Percentiles rank a stretch among this genome's conserved stretches.
These are phyloP conservation scores for Apiotrichum siamense DNA, from an alignment of 1,284 basidiomycete species.

Conservation along the genomic window DNA sequence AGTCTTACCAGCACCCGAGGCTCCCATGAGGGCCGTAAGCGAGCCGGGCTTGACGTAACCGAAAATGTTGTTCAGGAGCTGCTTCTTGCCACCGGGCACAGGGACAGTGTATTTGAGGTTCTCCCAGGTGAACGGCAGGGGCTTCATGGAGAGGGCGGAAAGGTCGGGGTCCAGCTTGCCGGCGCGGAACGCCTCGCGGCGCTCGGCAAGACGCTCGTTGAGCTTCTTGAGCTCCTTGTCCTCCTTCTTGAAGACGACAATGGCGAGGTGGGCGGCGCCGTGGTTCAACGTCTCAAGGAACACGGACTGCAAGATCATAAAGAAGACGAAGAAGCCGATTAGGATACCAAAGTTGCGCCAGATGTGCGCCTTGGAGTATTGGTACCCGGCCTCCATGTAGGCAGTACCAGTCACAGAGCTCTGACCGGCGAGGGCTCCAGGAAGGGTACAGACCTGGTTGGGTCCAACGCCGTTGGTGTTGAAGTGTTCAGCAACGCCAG, in stretches of 20 bases:
- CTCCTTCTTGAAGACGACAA: constrained; percentile 67
- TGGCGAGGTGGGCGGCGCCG: constrained; percentile 35
- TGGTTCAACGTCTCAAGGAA: constrained; percentile 43
- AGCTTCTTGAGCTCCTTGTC: constrained; percentile 60
- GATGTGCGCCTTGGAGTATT: constrained; percentile 36
- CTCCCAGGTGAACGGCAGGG: constrained; percentile 50
- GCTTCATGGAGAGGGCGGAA: constrained; percentile 40
- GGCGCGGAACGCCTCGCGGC: constrained; percentile 50
- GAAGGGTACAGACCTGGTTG: constrained; percentile 46
- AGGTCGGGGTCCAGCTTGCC: constrained; percentile 46
- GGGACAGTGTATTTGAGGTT: constrained; percentile 50
- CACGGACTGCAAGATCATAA: constrained; percentile 51
- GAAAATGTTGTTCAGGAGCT: constrained; percentile 52
- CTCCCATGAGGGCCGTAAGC: constrained; percentile 58
- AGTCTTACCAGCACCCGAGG: constrained; percentile 55
- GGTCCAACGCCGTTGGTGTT: constrained; percentile 54
- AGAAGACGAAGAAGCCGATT: constrained; percentile 59
- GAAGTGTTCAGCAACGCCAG: constrained; percentile 52
- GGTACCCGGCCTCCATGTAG: constrained; percentile 46
- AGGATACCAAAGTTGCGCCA: constrained; percentile 48
- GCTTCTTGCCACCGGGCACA: constrained; percentile 51
- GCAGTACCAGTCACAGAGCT: constrained; percentile 36
- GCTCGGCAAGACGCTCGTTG: constrained; percentile 58
- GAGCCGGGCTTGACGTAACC: constrained; percentile 56
- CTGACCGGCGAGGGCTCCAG: constrained; percentile 37